phyloP scores from a whole-genome alignment of 2,329 filamentous ascomycete genomes.

The Ceratocystis albifundus region DNA sequence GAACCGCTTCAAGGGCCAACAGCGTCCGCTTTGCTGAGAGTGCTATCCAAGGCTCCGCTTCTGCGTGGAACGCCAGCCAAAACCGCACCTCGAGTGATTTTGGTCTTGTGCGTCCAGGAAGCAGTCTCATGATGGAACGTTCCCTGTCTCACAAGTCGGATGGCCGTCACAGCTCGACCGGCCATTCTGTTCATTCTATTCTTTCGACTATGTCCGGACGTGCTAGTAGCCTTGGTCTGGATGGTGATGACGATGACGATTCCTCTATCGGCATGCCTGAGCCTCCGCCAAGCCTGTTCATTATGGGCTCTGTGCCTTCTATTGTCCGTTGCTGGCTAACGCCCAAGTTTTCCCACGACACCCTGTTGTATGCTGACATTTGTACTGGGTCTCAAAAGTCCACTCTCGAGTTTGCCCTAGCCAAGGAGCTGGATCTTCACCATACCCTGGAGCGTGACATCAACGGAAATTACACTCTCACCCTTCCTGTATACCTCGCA shows the following conservation, averaged over 20 bases:
- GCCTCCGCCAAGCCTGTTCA: constrained; percentile 71
- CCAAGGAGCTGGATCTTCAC: constrained; percentile 61
- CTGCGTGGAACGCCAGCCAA: constrained; percentile 58
- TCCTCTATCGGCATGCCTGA: constrained; percentile 61
- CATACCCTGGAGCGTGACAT: constrained; percentile 54
- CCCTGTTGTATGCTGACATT: constrained; percentile 79
- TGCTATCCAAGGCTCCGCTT: constrained; percentile 75
- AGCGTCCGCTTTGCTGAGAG: constrained; percentile 97
- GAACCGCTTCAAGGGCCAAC: constrained; percentile 83
- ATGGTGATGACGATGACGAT: constrained; percentile 54
- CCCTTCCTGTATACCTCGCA: constrained; percentile 74
- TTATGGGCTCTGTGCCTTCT: constrained; percentile 78
- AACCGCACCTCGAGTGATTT: constrained; percentile 77
- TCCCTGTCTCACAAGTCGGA: constrained; percentile 92
- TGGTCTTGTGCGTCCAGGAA: constrained; percentile 61
- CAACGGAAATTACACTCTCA: constrained; percentile 56
- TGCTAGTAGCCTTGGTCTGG: constrained; percentile 78
- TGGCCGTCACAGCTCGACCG: constrained; percentile 85
- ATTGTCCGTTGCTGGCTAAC: constrained; percentile 96
- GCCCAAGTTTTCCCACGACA: constrained; percentile 76
- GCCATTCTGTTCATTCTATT: constrained; percentile 58
- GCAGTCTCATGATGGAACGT: constrained; percentile 80
- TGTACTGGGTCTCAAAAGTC: constrained; percentile 88
- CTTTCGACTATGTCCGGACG: constrained; percentile 54
- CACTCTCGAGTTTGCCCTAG: constrained; percentile 60